Conservation (phyloP, 352 stramenopile species). For the Elongisporangium undulatum region DNA sequence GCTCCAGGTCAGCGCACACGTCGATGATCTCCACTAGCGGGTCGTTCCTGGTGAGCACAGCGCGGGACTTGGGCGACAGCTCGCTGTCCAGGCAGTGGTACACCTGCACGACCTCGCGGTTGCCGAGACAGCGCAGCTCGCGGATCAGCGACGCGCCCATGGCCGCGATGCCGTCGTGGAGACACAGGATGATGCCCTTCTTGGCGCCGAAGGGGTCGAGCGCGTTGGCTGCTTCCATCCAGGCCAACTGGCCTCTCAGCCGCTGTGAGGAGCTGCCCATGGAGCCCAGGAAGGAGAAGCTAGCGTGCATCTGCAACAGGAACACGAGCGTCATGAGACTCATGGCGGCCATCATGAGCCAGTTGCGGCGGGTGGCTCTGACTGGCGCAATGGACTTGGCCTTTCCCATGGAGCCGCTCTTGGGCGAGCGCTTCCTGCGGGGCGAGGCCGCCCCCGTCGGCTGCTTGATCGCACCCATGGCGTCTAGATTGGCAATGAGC, state of each 20-base stretch:
- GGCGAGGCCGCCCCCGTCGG: neutral
- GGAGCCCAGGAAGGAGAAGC: neutral
- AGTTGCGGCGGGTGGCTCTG: neutral
- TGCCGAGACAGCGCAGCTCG: conserved; percentile 42
- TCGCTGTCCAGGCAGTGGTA: conserved; percentile 32
- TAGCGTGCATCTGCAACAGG: neutral
- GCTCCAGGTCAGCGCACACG: conserved; percentile 33
- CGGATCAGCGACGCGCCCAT: conserved; percentile 34
- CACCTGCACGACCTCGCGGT: conserved; percentile 29
- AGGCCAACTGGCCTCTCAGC: neutral
- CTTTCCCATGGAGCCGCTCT: neutral
- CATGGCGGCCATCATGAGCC: neutral
- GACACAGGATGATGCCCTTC: conserved; percentile 24
- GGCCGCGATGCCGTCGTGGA: conserved; percentile 23
- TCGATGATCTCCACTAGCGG: conserved; percentile 42
- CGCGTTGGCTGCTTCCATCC: neutral
- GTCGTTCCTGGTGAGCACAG: conserved; percentile 13
- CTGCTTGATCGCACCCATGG: neutral
- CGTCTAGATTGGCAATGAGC: neutral
- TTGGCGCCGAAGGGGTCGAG: neutral
- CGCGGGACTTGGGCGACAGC: conserved; percentile 15
- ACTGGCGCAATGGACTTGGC: neutral
- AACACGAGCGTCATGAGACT: neutral
- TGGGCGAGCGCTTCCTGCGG: neutral
- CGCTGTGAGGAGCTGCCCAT: neutral